phyloP scores from a whole-genome alignment of 2,329 filamentous ascomycete species.

The Talaromyces marneffei region DNA sequence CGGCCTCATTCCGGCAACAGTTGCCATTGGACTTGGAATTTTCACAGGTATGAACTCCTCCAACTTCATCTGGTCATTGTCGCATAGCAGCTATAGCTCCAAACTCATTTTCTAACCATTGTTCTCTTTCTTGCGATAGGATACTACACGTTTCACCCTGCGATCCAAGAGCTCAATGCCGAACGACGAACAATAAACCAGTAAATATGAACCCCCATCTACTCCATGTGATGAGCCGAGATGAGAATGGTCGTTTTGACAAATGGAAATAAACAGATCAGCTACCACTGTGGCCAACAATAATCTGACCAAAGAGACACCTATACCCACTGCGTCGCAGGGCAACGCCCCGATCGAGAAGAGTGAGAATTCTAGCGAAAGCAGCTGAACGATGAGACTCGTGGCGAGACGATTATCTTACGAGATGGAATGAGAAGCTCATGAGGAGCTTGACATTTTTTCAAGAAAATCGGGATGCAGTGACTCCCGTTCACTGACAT shows the following conservation, averaged over 20 bases:
- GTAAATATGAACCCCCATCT: background rate
- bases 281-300: background rate
- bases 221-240: background rate
- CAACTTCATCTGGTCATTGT: constrained; percentile 3
- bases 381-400: background rate
- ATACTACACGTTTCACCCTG: constrained; percentile 41
- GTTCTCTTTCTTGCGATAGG: constrained; percentile 24
- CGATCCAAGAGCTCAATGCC: constrained; percentile 31
- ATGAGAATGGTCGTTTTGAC: background rate
- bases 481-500: background rate
- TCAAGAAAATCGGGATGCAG: background rate
- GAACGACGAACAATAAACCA: constrained; percentile 23
- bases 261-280: background rate
- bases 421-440: background rate
- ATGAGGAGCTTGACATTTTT: background rate
- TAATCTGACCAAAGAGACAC: background rate
- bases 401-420: background rate
- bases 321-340: background rate
- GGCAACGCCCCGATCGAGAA: background rate
- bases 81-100: background rate
- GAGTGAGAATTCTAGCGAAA: background rate
- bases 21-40: constrained; percentile 37
- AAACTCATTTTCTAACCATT: background rate
- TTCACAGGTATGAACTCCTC: constrained; percentile 29
- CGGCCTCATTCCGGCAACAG: constrained; percentile 31